Evolutionary conservation across 129 eudicot genomes (phyloP).

Genomic region (Artemisia annua): DNA sequence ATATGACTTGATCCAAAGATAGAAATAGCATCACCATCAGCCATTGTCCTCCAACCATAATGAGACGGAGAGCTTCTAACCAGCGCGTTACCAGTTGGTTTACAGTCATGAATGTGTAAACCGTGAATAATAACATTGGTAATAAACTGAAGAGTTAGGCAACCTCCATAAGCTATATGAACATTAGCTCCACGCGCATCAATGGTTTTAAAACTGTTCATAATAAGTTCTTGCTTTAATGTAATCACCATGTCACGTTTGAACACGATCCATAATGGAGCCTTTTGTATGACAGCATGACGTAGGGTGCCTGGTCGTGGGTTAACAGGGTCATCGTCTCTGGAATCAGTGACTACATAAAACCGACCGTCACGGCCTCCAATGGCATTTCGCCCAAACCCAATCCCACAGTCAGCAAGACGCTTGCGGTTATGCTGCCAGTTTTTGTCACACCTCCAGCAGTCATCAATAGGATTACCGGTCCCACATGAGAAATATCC

Average conservation of each 20-base stretch:
- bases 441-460: slow-evolving; percentile 91
- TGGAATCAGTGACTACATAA: slow-evolving; percentile 77
- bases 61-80: slow-evolving; percentile 91
- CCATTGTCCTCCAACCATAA: slow-evolving; percentile 93
- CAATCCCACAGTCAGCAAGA: slow-evolving; percentile 88
- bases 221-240: slow-evolving; percentile 78
- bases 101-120: slow-evolving; percentile 93
- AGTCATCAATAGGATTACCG: slow-evolving; percentile 89
- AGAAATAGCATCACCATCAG: slow-evolving; percentile 91
- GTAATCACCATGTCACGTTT: slow-evolving; percentile 84
- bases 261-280: slow-evolving; percentile 90
- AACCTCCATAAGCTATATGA: slow-evolving; percentile 82
- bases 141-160: slow-evolving; percentile 75
- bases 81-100: slow-evolving; percentile 88
- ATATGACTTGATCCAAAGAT: slow-evolving; percentile 86
- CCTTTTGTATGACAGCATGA: slow-evolving; percentile 83
- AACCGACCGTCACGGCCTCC: slow-evolving; percentile 94
- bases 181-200: slow-evolving; percentile 92
- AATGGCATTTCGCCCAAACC: slow-evolving; percentile 84
- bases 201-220: slow-evolving; percentile 93
- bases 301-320: slow-evolving; percentile 88
- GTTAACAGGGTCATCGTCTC: slow-evolving; percentile 80
- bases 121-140: slow-evolving; percentile 90
- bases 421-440: slow-evolving; percentile 93
- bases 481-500: slow-evolving; percentile 90